phyloP scores from a whole-genome alignment of 495 filamentous ascomycete genomes.

The Pyrenula massariospora region DNA sequence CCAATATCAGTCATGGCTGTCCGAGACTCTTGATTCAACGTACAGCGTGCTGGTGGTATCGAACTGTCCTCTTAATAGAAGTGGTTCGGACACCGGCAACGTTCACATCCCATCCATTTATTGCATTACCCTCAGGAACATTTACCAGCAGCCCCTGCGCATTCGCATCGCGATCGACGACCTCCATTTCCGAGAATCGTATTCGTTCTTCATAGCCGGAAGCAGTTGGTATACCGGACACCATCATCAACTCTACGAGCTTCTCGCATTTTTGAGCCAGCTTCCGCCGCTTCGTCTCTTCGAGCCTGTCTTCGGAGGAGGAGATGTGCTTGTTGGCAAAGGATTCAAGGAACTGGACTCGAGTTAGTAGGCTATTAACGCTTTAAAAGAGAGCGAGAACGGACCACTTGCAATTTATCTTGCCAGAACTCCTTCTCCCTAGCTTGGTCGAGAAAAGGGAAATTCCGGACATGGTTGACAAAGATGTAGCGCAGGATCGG shows the following conservation, averaged over 20 bases:
- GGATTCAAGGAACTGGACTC: conserved; percentile 74
- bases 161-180: conserved; percentile 85
- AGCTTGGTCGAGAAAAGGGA: conserved; percentile 91
- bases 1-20: background rate
- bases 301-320: conserved; percentile 86
- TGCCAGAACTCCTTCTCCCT: conserved; percentile 99
- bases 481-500: conserved; percentile 95
- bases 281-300: conserved; percentile 92
- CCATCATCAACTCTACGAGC: conserved; percentile 97
- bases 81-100: conserved; percentile 79
- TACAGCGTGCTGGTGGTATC: conserved; percentile 88
- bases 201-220: conserved; percentile 97
- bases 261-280: conserved; percentile 87
- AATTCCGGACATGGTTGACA: conserved; percentile 94
- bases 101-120: conserved; percentile 96
- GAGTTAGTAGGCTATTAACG: conserved; percentile 1
- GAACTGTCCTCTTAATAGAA: conserved; percentile 70
- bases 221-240: conserved; percentile 87
- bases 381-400: conserved; percentile 18
- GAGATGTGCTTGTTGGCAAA: conserved; percentile 98
- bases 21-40: conserved; percentile 13
- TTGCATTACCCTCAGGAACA: conserved; percentile 76
- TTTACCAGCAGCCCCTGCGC: conserved; percentile 78
- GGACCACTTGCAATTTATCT: conserved; percentile 87
- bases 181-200: conserved; percentile 89